A percentile compares a stretch with the other conserved stretches of the same genome.
Conservation (phyloP, 2,329 filamentous ascomycete genomes). For the Acrocalymma vagum region DNA sequence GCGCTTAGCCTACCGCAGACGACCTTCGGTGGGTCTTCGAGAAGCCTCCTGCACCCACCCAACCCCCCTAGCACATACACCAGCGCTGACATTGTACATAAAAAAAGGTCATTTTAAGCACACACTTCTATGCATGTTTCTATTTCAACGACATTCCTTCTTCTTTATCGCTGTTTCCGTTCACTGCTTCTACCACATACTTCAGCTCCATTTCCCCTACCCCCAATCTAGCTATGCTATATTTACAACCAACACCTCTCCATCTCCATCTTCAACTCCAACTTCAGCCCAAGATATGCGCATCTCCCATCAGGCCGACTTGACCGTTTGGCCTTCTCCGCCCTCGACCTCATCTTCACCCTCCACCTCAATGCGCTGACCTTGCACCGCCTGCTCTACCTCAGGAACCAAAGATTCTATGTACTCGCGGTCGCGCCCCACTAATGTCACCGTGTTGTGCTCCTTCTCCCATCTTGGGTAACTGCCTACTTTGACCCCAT, state of each 20-base stretch:
- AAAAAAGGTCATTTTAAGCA: too few species aligned
- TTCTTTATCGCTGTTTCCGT: too few species aligned
- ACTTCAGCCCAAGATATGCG: conserved; percentile 3
- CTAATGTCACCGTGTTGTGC: conserved; percentile 88
- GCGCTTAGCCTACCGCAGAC: conserved; percentile 15
- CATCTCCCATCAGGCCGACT: conserved; percentile 41
- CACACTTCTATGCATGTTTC: too few species aligned
- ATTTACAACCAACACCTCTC: too few species aligned
- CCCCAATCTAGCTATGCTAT: too few species aligned
- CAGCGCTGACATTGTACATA: too few species aligned
- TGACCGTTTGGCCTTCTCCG: too few species aligned
- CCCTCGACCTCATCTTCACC: conserved; percentile 66
- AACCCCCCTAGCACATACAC: conserved; percentile 18
- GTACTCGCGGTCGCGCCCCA: conserved; percentile 76
- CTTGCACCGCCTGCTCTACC: conserved; percentile 79
- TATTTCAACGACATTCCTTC: conserved; percentile 29
- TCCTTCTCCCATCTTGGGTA: conserved; percentile 93
- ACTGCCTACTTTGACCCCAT: conserved; percentile 91
- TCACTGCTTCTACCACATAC: too few species aligned
- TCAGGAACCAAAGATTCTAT: conserved; percentile 82
- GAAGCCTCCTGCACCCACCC: conserved; percentile 30
- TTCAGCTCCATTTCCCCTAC: too few species aligned
- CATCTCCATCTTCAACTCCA: conserved; percentile 15
- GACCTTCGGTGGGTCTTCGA: conserved; percentile 36
- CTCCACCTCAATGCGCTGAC: conserved; percentile 73